Evolutionary conservation across 306 rosid species (phyloP).

Genomic region (Prunus fruticosa): DNA sequence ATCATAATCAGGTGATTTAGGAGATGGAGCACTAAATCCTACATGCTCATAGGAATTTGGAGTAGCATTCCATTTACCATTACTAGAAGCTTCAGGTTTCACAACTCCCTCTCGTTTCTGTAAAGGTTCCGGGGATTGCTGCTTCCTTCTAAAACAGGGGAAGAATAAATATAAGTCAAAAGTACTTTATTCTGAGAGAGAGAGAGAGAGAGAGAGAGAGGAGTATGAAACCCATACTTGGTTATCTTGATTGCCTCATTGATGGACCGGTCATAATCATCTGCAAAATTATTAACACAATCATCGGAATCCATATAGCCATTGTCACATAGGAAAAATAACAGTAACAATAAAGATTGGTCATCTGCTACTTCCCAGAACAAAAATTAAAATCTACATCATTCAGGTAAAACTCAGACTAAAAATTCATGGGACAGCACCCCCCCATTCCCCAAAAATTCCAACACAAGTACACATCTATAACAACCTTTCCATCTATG

Average conservation of each 20-base stretch:
- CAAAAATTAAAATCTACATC: not conserved
- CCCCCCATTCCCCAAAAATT: not conserved
- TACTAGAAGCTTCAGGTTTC: constrained; percentile 62
- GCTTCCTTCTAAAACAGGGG: constrained; percentile 54
- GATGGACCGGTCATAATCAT: constrained; percentile 93
- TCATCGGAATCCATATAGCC: constrained; percentile 27
- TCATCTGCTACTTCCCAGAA: not conserved
- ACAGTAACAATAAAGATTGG: not conserved
- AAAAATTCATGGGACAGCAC: not conserved
- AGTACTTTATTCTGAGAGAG: not conserved
- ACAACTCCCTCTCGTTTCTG: constrained; percentile 54
- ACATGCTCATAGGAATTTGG: constrained; percentile 46
- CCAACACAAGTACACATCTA: not conserved
- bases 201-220: constrained; percentile 2
- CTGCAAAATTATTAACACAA: constrained; percentile 52
- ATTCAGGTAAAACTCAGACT: not conserved
- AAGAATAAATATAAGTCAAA: constrained; percentile 18
- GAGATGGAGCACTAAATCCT: constrained; percentile 63
- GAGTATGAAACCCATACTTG: constrained; percentile 50
- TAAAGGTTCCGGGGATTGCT: constrained; percentile 72
- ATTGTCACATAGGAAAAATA: constrained; percentile 14
- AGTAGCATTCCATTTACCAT: constrained; percentile 76
- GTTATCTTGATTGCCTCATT: constrained; percentile 97
- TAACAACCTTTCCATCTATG: not conserved
- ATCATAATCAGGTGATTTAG: constrained; percentile 65